Percentiles rank a stretch among this genome's conserved stretches.
Evolutionary conservation across 108 stramenopile genomes (phyloP).

Genomic region (Cyclotella cryptica): DNA sequence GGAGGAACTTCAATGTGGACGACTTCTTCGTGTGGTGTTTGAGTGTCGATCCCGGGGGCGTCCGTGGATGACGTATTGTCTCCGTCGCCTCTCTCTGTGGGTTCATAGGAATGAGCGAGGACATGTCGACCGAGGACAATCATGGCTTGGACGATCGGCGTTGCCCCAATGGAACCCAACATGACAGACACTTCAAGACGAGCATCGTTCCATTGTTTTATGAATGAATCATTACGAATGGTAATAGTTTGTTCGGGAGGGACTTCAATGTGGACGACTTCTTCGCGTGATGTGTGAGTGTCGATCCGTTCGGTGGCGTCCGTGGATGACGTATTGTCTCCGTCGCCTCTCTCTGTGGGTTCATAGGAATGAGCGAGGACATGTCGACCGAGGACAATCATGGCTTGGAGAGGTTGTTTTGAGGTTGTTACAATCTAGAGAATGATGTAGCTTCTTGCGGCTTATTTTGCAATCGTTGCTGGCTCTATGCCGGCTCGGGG

Average conservation of each 20-base stretch:
- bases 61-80: neutral
- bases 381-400: slow-evolving; percentile 41
- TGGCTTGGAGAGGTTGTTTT: too few relatives aligned
- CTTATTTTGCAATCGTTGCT: too few relatives aligned
- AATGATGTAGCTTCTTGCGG: too few relatives aligned
- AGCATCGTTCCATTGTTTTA: slow-evolving; percentile 8
- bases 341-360: neutral
- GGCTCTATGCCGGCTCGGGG: too few relatives aligned
- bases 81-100: neutral
- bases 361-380: neutral
- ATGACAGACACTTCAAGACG: slow-evolving; percentile 13
- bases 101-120: neutral
- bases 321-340: neutral
- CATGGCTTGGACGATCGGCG: slow-evolving; percentile 21
- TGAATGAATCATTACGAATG: neutral
- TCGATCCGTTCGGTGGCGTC: neutral
- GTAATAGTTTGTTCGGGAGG: neutral
- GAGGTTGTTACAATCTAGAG: too few relatives aligned
- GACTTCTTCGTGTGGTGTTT: too few relatives aligned
- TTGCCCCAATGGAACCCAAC: slow-evolving; percentile 38
- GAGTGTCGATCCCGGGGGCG: too few relatives aligned
- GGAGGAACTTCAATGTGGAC: neutral
- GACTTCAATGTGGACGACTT: neutral
- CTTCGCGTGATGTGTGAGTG: neutral
- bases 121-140: slow-evolving; percentile 39